Conservation (phyloP, 192 early-diverging fungal species). For the Spizellomyces punctatus region DNA sequence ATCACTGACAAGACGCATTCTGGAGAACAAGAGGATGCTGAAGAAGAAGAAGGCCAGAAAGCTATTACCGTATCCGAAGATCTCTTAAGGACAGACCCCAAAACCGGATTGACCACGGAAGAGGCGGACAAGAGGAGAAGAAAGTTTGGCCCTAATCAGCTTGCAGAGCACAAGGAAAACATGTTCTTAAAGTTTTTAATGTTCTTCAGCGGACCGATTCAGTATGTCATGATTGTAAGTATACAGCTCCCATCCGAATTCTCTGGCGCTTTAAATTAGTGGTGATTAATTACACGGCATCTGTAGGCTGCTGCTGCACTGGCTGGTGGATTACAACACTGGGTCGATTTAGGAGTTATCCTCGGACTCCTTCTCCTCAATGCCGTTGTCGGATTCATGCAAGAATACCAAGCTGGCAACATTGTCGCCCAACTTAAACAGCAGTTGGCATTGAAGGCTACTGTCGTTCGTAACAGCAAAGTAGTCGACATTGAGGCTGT, state of each 20-base stretch:
- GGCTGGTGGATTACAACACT: constrained; percentile 43
- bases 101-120: constrained; percentile 11
- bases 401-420: constrained; percentile 26
- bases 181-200: constrained; percentile 81
- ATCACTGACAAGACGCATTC: neutral
- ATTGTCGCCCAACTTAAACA: constrained; percentile 61
- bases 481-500: constrained; percentile 73
- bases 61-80: constrained; percentile 18
- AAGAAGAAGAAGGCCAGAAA: neutral
- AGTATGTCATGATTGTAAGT: constrained; percentile 30
- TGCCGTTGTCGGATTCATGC: constrained; percentile 10
- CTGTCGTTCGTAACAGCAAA: constrained; percentile 70
- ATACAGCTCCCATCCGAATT: neutral
- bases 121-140: constrained; percentile 14
- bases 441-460: constrained; percentile 81
- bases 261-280: too few species aligned
- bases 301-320: constrained; percentile 17
- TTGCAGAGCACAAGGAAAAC: constrained; percentile 46
- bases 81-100: constrained; percentile 11
- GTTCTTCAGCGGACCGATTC: constrained; percentile 54
- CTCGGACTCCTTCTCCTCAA: constrained; percentile 64
- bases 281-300: too few species aligned
- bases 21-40: neutral
- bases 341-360: constrained; percentile 86
- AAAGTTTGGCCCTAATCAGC: constrained; percentile 21